A percentile compares a stretch with the other conserved stretches of the same genome.
These are phyloP conservation scores for Mucor velutinosus DNA, from an alignment of 371 early-diverging fungal genomes.

Conservation along the genomic window DNA sequence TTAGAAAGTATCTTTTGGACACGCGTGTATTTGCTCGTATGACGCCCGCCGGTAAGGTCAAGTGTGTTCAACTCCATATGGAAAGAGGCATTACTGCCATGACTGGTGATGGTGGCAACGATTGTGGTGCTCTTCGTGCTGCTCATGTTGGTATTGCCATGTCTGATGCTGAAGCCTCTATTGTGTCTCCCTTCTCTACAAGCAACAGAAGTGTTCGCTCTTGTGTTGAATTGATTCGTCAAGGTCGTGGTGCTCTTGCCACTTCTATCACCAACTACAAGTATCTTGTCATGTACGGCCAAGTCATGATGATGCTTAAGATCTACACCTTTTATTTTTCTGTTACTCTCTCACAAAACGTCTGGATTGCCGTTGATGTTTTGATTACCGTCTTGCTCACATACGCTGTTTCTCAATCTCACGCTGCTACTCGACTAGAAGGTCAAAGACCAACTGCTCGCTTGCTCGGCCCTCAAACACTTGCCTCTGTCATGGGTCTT, in stretches of 20 bases:
- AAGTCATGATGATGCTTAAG: conserved; percentile 72
- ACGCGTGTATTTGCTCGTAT: conserved; percentile 80
- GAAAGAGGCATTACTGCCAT: conserved; percentile 77
- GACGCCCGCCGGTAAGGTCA: conserved; percentile 74
- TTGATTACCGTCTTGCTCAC: conserved; percentile 66
- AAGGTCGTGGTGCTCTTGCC: conserved; percentile 79
- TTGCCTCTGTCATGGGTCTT: conserved; percentile 64
- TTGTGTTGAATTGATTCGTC: conserved; percentile 74
- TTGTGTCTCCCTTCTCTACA: conserved; percentile 88
- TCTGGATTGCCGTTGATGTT: conserved; percentile 74
- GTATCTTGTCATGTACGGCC: conserved; percentile 71
- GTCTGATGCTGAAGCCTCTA: conserved; percentile 82
- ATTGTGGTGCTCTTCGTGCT: conserved; percentile 90
- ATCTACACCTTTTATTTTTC: conserved; percentile 65
- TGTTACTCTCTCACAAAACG: conserved; percentile 54
- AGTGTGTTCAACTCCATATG: conserved; percentile 77
- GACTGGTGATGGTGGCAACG: conserved; percentile 98
- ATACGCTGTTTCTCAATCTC: conserved; percentile 66
- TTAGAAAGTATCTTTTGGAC: conserved; percentile 54
- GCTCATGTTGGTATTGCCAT: conserved; percentile 94
- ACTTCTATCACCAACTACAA: conserved; percentile 80
- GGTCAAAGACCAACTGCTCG: conserved; percentile 70
- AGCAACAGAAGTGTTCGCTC: conserved; percentile 61
- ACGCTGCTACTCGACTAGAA: conserved; percentile 58
- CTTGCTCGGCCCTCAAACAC: conserved; percentile 69